Percentiles rank a stretch among this genome's conserved stretches.
Conservation (phyloP, 2,329 filamentous ascomycete genomes). For the Nothopassalora personata region DNA sequence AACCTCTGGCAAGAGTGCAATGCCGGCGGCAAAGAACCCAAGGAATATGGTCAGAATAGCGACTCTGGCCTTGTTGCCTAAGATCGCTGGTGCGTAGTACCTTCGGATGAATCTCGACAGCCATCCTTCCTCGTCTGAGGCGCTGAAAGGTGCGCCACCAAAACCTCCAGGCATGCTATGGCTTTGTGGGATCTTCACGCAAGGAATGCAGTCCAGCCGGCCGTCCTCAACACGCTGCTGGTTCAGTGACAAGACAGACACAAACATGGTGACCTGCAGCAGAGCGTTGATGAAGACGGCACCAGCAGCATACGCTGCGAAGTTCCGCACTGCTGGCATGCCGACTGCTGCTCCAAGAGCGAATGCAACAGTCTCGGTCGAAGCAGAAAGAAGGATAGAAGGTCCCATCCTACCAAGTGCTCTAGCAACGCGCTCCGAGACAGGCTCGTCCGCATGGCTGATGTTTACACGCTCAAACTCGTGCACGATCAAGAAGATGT, state of each 20-base stretch:
- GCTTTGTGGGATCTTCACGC: conserved; percentile 71
- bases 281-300: conserved; percentile 95
- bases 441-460: conserved; percentile 80
- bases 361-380: conserved; percentile 91
- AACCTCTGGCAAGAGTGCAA: conserved; percentile 79
- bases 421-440: conserved; percentile 78
- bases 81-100: conserved; percentile 73
- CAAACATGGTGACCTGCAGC: conserved; percentile 95
- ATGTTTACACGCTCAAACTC: conserved; percentile 94
- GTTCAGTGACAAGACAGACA: conserved; percentile 85
- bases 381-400: conserved; percentile 90
- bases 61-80: conserved; percentile 75
- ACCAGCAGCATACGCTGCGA: conserved; percentile 91
- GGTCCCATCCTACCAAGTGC: conserved; percentile 95
- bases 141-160: conserved; percentile 56
- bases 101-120: conserved; percentile 88
- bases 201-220: conserved; percentile 88
- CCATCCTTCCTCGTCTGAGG: conserved; percentile 74
- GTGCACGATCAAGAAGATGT: conserved; percentile 97
- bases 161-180: conserved; percentile 59
- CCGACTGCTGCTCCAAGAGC: conserved; percentile 87
- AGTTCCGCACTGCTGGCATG: conserved; percentile 97
- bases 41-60: conserved; percentile 74
- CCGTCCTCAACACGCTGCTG: conserved; percentile 84
- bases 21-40: conserved; percentile 75